Evolutionary conservation across 176 grass and related monocot genomes (phyloP).

Genomic region (barley (Hordeum vulgare)): MorexV3_pseudomolecules_assembly NC_058524.1:43339564-43340063

Average conservation of each 20-base stretch:
- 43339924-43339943: conserved; percentile 88
- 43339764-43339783: conserved; percentile 82
- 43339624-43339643: conserved; percentile 21
- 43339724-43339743: conserved; percentile 75
- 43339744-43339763: conserved; percentile 82
- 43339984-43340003: not conserved
- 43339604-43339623: conserved; percentile 65
- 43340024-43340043: not conserved
- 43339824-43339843: conserved; percentile 90
- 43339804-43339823: conserved; percentile 79
- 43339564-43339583: conserved; percentile 55
- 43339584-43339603: conserved; percentile 69
- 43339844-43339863: conserved; percentile 82
- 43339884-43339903: conserved; percentile 91
- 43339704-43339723: conserved; percentile 85
- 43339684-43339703: conserved; percentile 32
- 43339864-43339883: conserved; percentile 58
- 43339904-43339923: conserved; percentile 99
- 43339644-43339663: conserved; percentile 1
- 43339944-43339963: conserved; percentile 37
- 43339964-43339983: not conserved
- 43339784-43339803: conserved; percentile 77
- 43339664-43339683: not conserved
- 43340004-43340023: not conserved
- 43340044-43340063: not conserved